These are phyloP conservation scores for Exserohilum rostratum DNA, from an alignment of 2,329 filamentous ascomycete genomes.

Conservation along the genomic window DNA sequence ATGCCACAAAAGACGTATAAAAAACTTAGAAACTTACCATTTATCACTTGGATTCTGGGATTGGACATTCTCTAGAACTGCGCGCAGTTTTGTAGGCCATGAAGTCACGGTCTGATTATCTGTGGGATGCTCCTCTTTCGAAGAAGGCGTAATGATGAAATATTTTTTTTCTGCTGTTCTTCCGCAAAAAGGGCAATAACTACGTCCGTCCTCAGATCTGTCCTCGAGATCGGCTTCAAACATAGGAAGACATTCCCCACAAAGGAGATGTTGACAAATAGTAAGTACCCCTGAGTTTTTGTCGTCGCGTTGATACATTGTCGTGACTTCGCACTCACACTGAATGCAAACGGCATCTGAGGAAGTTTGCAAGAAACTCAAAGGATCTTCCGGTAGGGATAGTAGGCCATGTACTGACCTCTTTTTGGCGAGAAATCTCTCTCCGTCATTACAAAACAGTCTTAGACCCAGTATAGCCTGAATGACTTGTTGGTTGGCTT, in stretches of 20 bases:
- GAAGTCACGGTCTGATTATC: not conserved
- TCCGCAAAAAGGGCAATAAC: slow-evolving; percentile 22
- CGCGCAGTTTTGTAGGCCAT: not conserved
- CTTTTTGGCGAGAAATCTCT: not conserved
- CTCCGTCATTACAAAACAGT: slow-evolving; percentile 35
- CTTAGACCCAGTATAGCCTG: slow-evolving; percentile 27
- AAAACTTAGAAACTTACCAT: not conserved
- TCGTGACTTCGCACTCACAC: slow-evolving; percentile 10
- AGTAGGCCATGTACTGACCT: not conserved
- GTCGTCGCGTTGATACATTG: slow-evolving; percentile 7
- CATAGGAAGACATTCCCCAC: slow-evolving; percentile 40
- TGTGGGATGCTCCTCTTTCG: not conserved
- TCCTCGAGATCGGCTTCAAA: slow-evolving; percentile 19
- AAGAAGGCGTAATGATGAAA: not conserved
- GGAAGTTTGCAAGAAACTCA: slow-evolving; percentile 16
- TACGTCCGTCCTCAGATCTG: slow-evolving; percentile 7
- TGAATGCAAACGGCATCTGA: slow-evolving; percentile 6
- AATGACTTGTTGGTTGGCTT: slow-evolving; percentile 19
- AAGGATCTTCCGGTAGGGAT: slow-evolving; percentile 10
- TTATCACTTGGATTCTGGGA: not conserved
- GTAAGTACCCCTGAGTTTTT: slow-evolving; percentile 11
- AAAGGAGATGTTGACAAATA: slow-evolving; percentile 42
- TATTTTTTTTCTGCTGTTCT: not conserved
- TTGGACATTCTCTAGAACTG: not conserved
- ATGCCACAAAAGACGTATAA: not conserved